Evolutionary conservation across 257 asterid genomes (phyloP).

Genomic region (Nyctanthes arbortristis): DNA sequence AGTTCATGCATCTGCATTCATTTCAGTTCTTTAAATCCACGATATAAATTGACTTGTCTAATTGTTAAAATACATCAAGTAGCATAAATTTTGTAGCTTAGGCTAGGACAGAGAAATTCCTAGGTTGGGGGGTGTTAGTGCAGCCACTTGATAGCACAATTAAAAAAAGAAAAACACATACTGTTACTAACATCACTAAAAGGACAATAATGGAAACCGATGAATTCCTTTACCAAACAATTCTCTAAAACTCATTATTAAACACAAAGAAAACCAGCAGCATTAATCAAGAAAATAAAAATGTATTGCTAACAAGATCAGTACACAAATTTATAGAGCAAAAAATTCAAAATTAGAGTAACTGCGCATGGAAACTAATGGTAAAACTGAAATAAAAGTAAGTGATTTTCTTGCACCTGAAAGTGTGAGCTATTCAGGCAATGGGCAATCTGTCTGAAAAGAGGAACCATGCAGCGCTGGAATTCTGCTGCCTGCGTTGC

Average conservation of each 20-base stretch:
- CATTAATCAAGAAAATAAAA: background rate
- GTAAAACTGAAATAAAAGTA: too few relatives aligned
- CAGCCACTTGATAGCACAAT: background rate
- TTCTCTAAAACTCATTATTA: background rate
- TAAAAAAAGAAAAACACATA: too few relatives aligned
- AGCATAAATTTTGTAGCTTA: background rate
- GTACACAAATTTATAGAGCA: background rate
- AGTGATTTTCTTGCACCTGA: slow-evolving; percentile 24
- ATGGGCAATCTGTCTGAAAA: slow-evolving; percentile 35
- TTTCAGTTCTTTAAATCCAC: background rate
- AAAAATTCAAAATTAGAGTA: background rate
- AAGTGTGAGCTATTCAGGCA: slow-evolving; percentile 38
- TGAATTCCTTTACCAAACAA: background rate
- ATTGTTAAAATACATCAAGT: background rate
- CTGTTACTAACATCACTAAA: background rate
- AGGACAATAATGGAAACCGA: background rate
- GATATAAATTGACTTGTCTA: background rate
- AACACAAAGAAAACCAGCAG: background rate
- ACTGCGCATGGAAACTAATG: background rate
- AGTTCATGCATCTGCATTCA: background rate
- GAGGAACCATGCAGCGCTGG: slow-evolving; percentile 39
- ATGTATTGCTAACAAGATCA: background rate
- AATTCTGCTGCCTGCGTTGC: slow-evolving; percentile 34
- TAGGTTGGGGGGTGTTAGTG: background rate
- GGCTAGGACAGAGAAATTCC: background rate